Conservation (phyloP, 371 early-diverging fungal species). For the Smittium culicis region DNA sequence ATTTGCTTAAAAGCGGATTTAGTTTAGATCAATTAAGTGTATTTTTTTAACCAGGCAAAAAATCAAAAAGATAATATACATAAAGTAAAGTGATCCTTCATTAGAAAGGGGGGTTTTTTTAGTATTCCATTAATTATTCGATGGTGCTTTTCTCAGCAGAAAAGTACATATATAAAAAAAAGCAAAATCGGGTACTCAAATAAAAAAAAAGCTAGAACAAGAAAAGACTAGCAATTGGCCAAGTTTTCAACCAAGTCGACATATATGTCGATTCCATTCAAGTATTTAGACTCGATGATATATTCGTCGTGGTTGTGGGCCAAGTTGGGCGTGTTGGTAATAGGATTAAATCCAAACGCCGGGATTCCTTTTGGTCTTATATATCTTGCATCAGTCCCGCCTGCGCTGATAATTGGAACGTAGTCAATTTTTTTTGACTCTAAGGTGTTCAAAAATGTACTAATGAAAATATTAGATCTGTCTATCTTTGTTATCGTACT, state of each 20-base stretch:
- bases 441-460: not conserved
- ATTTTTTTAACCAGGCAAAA: too few species aligned
- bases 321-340: constrained; percentile 49
- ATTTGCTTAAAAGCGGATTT: too few species aligned
- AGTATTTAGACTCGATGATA: constrained; percentile 45
- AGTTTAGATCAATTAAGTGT: too few species aligned
- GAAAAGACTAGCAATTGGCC: too few species aligned
- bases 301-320: constrained; percentile 70
- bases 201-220: too few species aligned
- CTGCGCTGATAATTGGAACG: constrained; percentile 58
- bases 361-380: constrained; percentile 52
- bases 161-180: too few species aligned
- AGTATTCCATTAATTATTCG: too few species aligned
- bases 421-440: constrained; percentile 15
- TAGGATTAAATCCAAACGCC: constrained; percentile 53
- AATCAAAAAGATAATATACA: too few species aligned
- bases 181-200: too few species aligned
- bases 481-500: constrained; percentile 35
- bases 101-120: too few species aligned
- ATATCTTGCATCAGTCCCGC: constrained; percentile 57
- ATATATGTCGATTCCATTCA: constrained; percentile 56
- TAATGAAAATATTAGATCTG: constrained; percentile 38
- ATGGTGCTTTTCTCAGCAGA: too few species aligned
- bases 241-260: constrained; percentile 32
- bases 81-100: too few species aligned